Conservation (phyloP, 2,329 filamentous ascomycete species). For the Diaporthe nobilis region DNA sequence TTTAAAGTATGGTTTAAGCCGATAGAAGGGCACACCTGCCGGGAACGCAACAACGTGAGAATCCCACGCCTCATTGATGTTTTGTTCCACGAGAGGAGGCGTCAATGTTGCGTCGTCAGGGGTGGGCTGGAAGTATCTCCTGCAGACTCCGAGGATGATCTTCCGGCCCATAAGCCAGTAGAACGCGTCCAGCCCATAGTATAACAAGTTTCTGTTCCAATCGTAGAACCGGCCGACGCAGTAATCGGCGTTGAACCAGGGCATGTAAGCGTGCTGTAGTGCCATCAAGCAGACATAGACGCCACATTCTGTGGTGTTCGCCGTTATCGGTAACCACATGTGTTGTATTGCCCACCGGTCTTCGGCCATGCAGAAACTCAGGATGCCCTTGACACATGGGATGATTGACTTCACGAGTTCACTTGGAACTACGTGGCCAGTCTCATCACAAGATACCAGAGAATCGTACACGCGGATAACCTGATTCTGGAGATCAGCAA, state of each 20-base stretch:
- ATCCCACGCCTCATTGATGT: not conserved
- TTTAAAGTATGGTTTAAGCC: too few species aligned
- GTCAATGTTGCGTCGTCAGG: not conserved
- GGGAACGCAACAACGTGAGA: too few species aligned
- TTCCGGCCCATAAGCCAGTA: conserved; percentile 1
- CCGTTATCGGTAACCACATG: not conserved
- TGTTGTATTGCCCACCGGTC: not conserved
- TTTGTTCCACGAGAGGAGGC: not conserved
- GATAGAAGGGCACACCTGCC: not conserved
- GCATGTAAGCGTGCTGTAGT: not conserved
- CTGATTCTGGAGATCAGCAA: not conserved
- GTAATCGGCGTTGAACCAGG: not conserved
- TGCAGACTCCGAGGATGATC: conserved; percentile 2
- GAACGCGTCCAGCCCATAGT: not conserved
- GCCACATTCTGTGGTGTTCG: not conserved
- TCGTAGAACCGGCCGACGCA: not conserved
- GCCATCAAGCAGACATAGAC: conserved; percentile 16
- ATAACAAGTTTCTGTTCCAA: too few species aligned
- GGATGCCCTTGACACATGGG: too few species aligned
- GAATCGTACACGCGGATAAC: conserved; percentile 13
- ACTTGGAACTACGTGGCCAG: too few species aligned
- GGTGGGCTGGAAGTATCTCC: not conserved
- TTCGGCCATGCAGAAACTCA: not conserved
- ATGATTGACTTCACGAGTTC: accelerated
- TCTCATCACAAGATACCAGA: not conserved